phyloP scores from a whole-genome alignment of 306 rosid species.

The Sicyos edulis region DNA sequence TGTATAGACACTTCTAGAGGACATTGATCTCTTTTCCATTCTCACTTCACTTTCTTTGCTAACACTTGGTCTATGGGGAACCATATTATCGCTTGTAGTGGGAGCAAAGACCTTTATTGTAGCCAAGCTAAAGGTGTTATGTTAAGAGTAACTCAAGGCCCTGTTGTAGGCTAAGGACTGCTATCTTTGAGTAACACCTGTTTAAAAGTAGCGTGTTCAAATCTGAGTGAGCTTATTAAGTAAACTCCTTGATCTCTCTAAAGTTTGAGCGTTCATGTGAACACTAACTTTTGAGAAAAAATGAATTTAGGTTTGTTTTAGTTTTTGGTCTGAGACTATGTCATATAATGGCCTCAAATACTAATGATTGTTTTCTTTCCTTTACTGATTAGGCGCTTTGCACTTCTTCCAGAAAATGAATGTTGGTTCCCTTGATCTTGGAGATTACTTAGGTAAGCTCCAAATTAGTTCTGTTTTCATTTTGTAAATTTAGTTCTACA shows the following conservation, averaged over 20 bases:
- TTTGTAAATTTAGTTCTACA: neutral
- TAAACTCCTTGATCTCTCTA: neutral
- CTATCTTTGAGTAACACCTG: neutral
- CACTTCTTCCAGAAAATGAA: constrained; percentile 76
- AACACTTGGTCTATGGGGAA: neutral
- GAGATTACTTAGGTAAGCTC: constrained; percentile 76
- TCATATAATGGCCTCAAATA: neutral
- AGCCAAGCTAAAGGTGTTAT: neutral
- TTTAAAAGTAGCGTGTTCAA: neutral
- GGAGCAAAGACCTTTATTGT: too few species aligned
- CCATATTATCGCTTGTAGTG: too few species aligned
- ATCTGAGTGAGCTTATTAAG: neutral
- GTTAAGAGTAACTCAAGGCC: neutral
- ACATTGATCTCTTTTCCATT: neutral
- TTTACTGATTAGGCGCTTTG: constrained; percentile 53
- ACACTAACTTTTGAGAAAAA: too few species aligned
- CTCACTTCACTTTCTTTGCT: constrained; percentile 2
- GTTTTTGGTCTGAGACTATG: neutral
- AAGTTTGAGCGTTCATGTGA: neutral
- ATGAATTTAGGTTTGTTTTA: too few species aligned
- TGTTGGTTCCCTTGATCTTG: constrained; percentile 74
- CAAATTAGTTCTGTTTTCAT: constrained; percentile 11
- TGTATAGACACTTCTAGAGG: neutral
- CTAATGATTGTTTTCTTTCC: constrained; percentile 20
- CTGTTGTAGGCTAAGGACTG: neutral